Percentiles rank a stretch among this genome's conserved stretches.
These are phyloP conservation scores for Zoysia japonica DNA, from an alignment of 176 grass and related monocot species.

Conservation along the genomic window DNA sequence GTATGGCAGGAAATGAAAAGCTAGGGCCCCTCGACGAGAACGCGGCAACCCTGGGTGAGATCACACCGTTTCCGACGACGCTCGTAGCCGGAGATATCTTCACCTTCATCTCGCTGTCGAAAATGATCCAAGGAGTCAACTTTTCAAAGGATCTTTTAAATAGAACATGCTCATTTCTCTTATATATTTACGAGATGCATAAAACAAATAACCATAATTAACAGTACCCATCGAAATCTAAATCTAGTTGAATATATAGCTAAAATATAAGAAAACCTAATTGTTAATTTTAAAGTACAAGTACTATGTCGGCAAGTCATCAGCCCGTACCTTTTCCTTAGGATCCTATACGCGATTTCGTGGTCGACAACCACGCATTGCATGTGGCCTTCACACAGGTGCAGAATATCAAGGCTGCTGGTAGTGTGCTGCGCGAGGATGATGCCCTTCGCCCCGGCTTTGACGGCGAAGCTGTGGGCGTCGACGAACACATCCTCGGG, in stretches of 20 bases:
- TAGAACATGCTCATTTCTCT: too few species aligned
- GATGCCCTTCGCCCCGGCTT: neutral
- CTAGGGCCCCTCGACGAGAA: slow-evolving; percentile 32
- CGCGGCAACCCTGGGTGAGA: neutral
- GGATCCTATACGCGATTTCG: neutral
- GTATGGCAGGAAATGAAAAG: neutral
- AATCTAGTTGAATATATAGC: too few species aligned
- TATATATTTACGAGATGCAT: too few species aligned
- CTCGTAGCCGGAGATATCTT: neutral
- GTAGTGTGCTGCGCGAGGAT: slow-evolving; percentile 4
- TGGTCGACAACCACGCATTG: neutral
- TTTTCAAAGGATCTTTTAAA: too few species aligned
- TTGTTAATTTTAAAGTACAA: too few species aligned
- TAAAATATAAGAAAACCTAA: too few species aligned
- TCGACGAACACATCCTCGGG: neutral
- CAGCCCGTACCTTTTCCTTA: too few species aligned
- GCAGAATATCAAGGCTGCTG: neutral
- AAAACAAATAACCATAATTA: too few species aligned
- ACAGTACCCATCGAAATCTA: too few species aligned
- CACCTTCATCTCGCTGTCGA: neutral
- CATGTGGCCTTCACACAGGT: neutral
- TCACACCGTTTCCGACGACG: neutral
- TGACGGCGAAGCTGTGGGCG: neutral
- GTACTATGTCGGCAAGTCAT: too few species aligned
- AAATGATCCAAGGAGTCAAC: neutral